Percentiles rank a stretch among this genome's conserved stretches.
Conservation (phyloP, 2,329 filamentous ascomycete genomes). For the Fusarium veterinarium region DNA sequence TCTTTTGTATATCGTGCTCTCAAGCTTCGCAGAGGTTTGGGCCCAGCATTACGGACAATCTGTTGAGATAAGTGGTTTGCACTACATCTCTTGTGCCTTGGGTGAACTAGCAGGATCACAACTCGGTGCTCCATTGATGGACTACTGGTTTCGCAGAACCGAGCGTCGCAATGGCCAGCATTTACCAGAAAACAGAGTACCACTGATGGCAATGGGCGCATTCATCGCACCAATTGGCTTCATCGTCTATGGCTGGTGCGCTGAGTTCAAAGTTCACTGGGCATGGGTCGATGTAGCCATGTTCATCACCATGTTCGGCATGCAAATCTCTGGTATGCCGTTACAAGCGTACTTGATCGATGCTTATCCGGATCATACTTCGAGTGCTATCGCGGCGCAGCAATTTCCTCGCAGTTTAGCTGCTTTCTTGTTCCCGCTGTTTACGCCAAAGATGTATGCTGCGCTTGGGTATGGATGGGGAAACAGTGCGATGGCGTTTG, state of each 20-base stretch:
- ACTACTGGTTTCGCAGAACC: conserved; percentile 49
- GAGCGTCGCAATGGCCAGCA: conserved; percentile 30
- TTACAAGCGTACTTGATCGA: conserved; percentile 57
- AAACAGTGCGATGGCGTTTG: conserved; percentile 53
- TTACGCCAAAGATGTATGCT: conserved; percentile 56
- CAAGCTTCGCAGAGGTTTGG: conserved; percentile 72
- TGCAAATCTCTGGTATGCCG: conserved; percentile 49
- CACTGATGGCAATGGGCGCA: conserved; percentile 51
- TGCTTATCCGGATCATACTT: conserved; percentile 59
- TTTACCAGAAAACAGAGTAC: conserved; percentile 43
- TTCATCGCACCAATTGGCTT: conserved; percentile 55
- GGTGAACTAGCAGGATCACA: conserved; percentile 70
- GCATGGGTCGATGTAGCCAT: conserved; percentile 52
- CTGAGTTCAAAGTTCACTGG: conserved; percentile 53
- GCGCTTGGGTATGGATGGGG: conserved; percentile 54
- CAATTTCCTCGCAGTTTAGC: conserved; percentile 59
- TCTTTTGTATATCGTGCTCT: conserved; percentile 71
- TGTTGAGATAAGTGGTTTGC: conserved; percentile 68
- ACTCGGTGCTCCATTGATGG: conserved; percentile 57
- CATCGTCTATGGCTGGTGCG: conserved; percentile 58
- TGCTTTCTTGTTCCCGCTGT: conserved; percentile 62
- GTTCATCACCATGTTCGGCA: conserved; percentile 48
- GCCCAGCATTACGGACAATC: conserved; percentile 64
- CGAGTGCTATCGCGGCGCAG: conserved; percentile 59
- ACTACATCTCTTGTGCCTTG: conserved; percentile 71